Evolutionary conservation across 1,139 yeast species (phyloP).

Genomic region (Saccharomyces hybrid): DNA sequence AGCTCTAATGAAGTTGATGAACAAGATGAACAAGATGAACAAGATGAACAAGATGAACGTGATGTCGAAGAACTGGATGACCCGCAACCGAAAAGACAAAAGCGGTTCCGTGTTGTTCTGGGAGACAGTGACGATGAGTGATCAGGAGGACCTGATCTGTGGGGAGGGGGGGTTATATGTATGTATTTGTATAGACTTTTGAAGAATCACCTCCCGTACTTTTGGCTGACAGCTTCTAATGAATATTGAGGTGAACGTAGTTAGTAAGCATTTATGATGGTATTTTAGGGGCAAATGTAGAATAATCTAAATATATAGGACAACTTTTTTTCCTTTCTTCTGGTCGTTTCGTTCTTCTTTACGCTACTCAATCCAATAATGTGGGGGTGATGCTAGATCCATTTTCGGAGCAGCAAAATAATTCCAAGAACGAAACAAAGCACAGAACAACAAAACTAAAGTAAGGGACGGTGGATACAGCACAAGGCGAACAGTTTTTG

Average conservation of each 20-base stretch:
- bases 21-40: neutral
- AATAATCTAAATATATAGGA: neutral
- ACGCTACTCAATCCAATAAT: neutral
- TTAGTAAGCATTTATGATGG: too few relatives aligned
- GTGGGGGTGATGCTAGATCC: neutral
- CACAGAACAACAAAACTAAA: neutral
- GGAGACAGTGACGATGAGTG: conserved; percentile 26
- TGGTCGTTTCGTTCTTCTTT: too few relatives aligned
- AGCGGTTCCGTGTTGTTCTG: conserved; percentile 19
- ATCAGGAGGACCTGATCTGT: neutral
- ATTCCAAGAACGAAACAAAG: conserved; percentile 5
- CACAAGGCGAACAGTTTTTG: neutral
- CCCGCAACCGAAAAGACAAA: conserved; percentile 10
- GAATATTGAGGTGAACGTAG: too few relatives aligned
- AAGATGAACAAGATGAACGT: neutral
- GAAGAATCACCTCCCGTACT: neutral
- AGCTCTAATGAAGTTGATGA: neutral
- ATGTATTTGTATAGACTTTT: neutral
- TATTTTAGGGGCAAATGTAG: neutral
- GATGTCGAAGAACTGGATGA: conserved; percentile 4
- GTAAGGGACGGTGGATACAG: neutral
- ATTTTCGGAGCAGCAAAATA: neutral
- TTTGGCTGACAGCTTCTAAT: too few relatives aligned
- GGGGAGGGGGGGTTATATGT: neutral
- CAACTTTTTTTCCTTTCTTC: neutral